Evolutionary conservation across 2,329 filamentous ascomycete genomes (phyloP), one percentile per base, ranked within the genome.

Genomic region (Fonsecaea nubica): DNA sequence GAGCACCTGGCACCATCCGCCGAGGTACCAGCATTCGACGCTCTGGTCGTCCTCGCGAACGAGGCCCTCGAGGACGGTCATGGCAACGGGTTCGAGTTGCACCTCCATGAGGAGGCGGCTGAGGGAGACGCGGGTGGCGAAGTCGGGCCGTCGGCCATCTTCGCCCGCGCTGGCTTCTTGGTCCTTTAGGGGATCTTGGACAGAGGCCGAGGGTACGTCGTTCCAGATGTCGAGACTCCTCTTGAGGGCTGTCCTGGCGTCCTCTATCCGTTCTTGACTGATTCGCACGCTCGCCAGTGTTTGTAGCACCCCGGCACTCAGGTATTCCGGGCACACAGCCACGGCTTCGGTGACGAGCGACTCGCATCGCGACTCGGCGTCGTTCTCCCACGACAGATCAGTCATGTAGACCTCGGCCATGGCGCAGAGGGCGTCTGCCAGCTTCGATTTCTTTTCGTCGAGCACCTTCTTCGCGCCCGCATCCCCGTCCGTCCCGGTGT

Each of bases 361-460:
- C 80, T 99, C 94, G 82, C 96, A 99, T 72, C 90, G 87, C 71
- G 86, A 83, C 81, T 99, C 95, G 4, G 94, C 95, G 75, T 97
- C 93, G 60, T 89, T 88, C 79, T 97, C 93, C 77, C 87, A 95
- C 74, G 91, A 95, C 73, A 98, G 81, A 81, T 99, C 95, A 10
- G 95, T 99, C 95, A 99, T 99, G 83, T 97, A 99, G 58, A 99
- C 92, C 81, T 99, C 95, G 6, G 92, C 89, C 67, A 98, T 92
- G 33, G 92, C 92, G 79, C 96, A 99, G 40, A 99, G 85, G n/a
- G 93, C 92, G 73, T 92, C 92, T 1, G 93, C 92, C 40, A 98
- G 84, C 79, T 95, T 95, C 71, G 85, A 84, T 77, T 90, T 90
- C 82, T 92, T 92, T 66, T 78, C 70, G n/a, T 69, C 59, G 12